phyloP scores from a whole-genome alignment of 2,329 filamentous ascomycete species.

The Ramularia endophylla region DNA sequence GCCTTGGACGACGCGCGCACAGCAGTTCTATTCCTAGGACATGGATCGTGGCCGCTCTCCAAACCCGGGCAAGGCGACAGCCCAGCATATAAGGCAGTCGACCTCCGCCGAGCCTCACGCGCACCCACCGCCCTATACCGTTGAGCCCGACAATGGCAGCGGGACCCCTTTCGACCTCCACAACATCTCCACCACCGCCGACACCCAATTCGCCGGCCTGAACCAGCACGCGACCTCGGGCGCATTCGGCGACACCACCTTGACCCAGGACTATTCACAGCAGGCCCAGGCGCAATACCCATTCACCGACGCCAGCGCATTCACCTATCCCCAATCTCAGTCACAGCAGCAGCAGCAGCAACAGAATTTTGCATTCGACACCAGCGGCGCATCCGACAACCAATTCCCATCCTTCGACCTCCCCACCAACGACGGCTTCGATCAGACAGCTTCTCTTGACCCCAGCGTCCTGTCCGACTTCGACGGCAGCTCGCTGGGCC shows the following conservation, averaged over 20 bases:
- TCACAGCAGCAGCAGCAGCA: conserved; percentile 17
- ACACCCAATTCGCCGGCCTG: conserved; percentile 13
- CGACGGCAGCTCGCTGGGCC: conserved; percentile 34
- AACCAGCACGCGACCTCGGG: conserved; percentile 22
- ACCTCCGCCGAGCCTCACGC: conserved; percentile 26
- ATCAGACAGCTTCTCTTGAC: conserved; percentile 53
- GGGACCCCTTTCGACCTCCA: conserved; percentile 9
- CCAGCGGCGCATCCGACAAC: conserved; percentile 3
- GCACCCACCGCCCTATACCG: conserved; percentile 19
- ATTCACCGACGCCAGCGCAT: conserved; percentile 25
- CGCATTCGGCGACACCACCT: conserved; percentile 26
- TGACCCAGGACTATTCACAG: conserved; percentile 43
- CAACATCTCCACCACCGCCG: conserved; percentile 17
- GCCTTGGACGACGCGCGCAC: no score
- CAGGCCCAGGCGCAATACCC: conserved; percentile 33
- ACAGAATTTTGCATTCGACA: neutral
- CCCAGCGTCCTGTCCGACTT: conserved; percentile 53
- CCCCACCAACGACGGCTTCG: conserved; percentile 47
- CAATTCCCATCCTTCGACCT: conserved; percentile 54
- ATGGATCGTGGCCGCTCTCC: conserved; percentile 23
- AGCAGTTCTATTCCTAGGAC: conserved; percentile 4
- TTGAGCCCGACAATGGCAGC: conserved; percentile 10
- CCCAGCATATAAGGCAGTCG: conserved; percentile 26
- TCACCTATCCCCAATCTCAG: conserved; percentile 32
- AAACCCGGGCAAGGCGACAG: conserved; percentile 18